Conservation (phyloP, 139 green algal genomes). For the Micractinium conductrix region DNA sequence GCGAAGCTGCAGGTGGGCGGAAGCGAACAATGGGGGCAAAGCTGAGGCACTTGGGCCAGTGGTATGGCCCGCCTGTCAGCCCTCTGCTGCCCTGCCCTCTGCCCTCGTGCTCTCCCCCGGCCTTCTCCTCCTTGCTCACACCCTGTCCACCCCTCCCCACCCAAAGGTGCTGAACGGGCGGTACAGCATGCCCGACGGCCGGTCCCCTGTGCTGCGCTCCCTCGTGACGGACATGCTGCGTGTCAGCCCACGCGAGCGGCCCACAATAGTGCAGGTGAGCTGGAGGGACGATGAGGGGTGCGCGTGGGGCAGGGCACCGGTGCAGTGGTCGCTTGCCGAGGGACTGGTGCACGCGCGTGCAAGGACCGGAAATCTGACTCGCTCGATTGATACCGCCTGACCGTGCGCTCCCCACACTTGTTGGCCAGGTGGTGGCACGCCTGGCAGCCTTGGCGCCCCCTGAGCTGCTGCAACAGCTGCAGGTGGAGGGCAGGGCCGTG, state of each 20-base stretch:
- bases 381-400: too few species aligned
- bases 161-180: constrained; percentile 76
- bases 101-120: too few species aligned
- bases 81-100: background rate
- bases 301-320: too few species aligned
- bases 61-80: background rate
- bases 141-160: background rate
- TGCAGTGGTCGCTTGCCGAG: too few species aligned
- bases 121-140: background rate
- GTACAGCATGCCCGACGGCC: constrained; percentile 59
- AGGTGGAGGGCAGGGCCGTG: background rate
- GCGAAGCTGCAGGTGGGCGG: constrained; percentile 68
- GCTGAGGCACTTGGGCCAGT: too few species aligned
- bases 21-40: too few species aligned
- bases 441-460: background rate
- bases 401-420: too few species aligned
- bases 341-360: too few species aligned
- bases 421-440: constrained; percentile 2
- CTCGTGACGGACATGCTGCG: constrained; percentile 29
- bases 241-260: background rate
- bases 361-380: too few species aligned
- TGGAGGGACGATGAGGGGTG: too few species aligned
- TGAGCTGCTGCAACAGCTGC: background rate
- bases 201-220: constrained; percentile 17
- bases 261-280: too few species aligned